Base-by-base conservation (phyloP, 2,329 filamentous ascomycete species). In the Verticillium nonalfalfae region DNA sequence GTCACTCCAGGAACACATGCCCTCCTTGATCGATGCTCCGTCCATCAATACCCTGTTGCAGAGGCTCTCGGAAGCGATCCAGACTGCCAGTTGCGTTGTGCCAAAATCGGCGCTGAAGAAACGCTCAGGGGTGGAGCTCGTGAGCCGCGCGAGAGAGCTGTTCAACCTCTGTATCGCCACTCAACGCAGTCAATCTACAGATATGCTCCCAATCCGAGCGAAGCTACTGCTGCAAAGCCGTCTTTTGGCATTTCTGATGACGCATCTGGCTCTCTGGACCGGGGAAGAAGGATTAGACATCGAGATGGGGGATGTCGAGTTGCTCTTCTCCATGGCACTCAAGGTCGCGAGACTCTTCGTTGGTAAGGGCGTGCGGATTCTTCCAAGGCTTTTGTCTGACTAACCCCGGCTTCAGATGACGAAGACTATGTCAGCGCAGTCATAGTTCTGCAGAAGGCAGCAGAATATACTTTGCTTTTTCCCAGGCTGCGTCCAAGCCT, bases 151-250 rank as follows among this genome's bases (percentile, higher is more conserved):
- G 60, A 81, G 82, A 0, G 75, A 77, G 31, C 74, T 92, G 7
- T 92, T 89, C 89, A 92, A 92, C 65, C 69, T 82, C 6, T 86
- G 85, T 50, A 85, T 86, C 1, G 80, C 82, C 33, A 68, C 85
- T 6, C 75, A 72, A 40, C 73, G 76, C 7, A 13, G 7, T 18
- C n/a, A 52, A 11, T 7, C 10, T 26, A 69, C 78, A 58, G 68
- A 72, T 63, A 61, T 68, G 33, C 54, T 67, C 26, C 59, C 68
- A 21, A 36, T 61, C 1, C 67, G 62, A 66, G 68, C 58, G 52
- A 75, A 57, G 60, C 66, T 80, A 34, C 66, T 82, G 2, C 65
- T 76, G 7, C 69, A 76, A 14, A 73, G 74, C 13, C 78, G 82
- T 52, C 71, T 82, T 1, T 77, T 93, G 66, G 83, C 90, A 0